A percentile compares a stretch with the other conserved stretches of the same genome.
Conservation (phyloP, 2,329 filamentous ascomycete genomes). For the Cercospora sp. region DNA sequence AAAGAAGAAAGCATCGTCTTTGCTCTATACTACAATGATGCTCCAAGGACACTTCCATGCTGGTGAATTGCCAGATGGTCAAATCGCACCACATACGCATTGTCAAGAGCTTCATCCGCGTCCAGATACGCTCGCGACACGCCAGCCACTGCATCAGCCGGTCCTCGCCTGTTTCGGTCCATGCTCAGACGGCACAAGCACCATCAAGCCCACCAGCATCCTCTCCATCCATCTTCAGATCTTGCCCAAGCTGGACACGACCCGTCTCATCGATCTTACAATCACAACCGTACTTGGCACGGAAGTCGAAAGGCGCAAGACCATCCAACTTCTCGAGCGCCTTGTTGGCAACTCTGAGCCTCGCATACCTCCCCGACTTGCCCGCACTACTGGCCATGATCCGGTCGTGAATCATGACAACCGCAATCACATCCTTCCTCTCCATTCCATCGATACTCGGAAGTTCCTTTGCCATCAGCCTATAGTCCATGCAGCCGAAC, state of each 20-base stretch:
- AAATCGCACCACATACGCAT: not conserved
- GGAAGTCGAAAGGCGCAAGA: constrained; percentile 59
- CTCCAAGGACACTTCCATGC: not conserved
- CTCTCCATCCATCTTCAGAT: constrained; percentile 13
- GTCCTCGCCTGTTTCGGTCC: not conserved
- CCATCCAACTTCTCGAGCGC: constrained; percentile 56
- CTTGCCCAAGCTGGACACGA: constrained; percentile 3
- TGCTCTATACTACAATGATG: not conserved
- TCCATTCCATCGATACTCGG: constrained; percentile 50
- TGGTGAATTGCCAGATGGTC: not conserved
- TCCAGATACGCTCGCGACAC: not conserved
- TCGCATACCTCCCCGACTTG: constrained; percentile 69
- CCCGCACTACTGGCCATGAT: constrained; percentile 64
- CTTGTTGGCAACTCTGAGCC: constrained; percentile 63
- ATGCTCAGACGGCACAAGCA: constrained; percentile 1
- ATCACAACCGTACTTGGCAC: constrained; percentile 60
- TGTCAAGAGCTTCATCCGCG: not conserved
- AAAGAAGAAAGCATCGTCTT: not conserved
- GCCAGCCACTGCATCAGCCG: not conserved
- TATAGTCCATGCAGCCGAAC: constrained; percentile 65
- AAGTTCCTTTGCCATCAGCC: constrained; percentile 56
- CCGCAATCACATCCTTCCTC: constrained; percentile 60
- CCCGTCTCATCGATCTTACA: constrained; percentile 48
- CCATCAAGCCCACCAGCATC: constrained; percentile 7
- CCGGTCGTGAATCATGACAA: constrained; percentile 71